Conservation (phyloP, 2,329 filamentous ascomycete species). For the Aspergillus brasiliensis region DNA sequence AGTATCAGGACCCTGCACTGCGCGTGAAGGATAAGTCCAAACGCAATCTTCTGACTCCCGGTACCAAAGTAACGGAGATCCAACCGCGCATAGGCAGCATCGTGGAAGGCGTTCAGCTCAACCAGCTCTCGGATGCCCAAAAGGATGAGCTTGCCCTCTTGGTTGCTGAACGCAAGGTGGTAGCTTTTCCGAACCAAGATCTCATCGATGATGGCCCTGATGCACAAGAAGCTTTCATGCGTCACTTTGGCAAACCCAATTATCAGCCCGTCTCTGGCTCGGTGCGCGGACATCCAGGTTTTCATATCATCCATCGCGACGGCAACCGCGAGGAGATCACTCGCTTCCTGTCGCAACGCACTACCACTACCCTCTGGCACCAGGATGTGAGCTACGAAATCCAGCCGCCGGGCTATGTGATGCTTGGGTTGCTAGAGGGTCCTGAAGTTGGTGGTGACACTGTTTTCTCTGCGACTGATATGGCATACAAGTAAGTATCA, state of each 20-base stretch:
- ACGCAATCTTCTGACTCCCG: slow-evolving; percentile 36
- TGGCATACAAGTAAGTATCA: slow-evolving; percentile 45
- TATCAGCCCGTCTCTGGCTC: slow-evolving; percentile 50
- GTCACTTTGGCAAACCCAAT: slow-evolving; percentile 49
- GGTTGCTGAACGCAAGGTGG: slow-evolving; percentile 66
- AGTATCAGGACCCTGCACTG: slow-evolving; percentile 50
- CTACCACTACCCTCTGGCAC: slow-evolving; percentile 53
- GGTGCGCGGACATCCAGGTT: slow-evolving; percentile 46
- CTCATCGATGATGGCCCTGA: slow-evolving; percentile 49
- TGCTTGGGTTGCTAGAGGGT: slow-evolving; percentile 52
- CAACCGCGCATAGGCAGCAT: slow-evolving; percentile 47
- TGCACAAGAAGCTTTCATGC: slow-evolving; percentile 47
- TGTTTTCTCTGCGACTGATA: slow-evolving; percentile 48
- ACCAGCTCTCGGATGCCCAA: slow-evolving; percentile 48
- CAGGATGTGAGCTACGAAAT: slow-evolving; percentile 54
- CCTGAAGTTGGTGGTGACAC: slow-evolving; percentile 55
- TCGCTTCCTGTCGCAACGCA: slow-evolving; percentile 46
- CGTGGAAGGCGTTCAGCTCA: slow-evolving; percentile 51
- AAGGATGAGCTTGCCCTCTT: slow-evolving; percentile 61
- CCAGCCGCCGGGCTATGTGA: slow-evolving; percentile 51
- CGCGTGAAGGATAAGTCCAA: slow-evolving; percentile 45
- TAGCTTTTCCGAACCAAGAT: slow-evolving; percentile 56
- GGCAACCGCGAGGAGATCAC: slow-evolving; percentile 48
- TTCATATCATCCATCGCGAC: slow-evolving; percentile 51
- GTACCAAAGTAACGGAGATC: slow-evolving; percentile 41